Evolutionary conservation across 1,284 basidiomycete genomes (phyloP), one percentile per base, ranked within the genome.

Genomic region (Microbotryum scabiosae): DNA sequence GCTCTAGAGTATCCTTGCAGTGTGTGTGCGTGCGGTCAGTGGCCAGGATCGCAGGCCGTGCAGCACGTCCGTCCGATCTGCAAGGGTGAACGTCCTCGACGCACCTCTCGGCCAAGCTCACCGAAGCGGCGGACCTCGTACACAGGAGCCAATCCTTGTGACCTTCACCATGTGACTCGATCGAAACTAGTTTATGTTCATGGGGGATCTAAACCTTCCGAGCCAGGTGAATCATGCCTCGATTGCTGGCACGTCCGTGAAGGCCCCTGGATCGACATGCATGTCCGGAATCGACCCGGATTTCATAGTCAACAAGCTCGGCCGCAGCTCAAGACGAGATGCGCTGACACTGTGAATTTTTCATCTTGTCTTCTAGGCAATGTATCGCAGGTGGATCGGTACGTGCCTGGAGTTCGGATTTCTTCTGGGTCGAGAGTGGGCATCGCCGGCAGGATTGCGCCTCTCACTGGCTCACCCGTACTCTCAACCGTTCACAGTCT

Each of bases 351-450:
- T 10, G 5, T 10, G 12, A 41, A 5, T 18, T 16, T 41, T 12
- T 18, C 36, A 16, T 41, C 36, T 12, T 41, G 5, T 12, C 4
- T 41, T 41, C 16, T 12, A 61, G 81, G 82, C 36, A 93, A 93
- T 70, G 86, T 89, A 52, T 88, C 85, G 8, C 89, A 91, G 75
- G 89, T 93, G 32, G 88, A 90, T 70, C 75, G 81, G 18, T 67
- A 32, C n/a, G 25, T 30, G 51, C 51, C 10, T n/a, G 51, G n/a
- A n/a, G n/a, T n/a, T 8, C n/a, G 30, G 32, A 3, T 10, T 18
- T 4, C 25, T 26, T 3, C 25, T 18, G 25, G 30, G 7, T 30
- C n/a, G 26, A 52, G 25, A 16, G 26, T 32, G 51, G 16, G n/a
- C 20, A 25, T n/a, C 32, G 8, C 30, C 30, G 25, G 23, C 47